Evolutionary conservation across 2,329 filamentous ascomycete species (phyloP).

Genomic region (Rhexocercosporidium sp.): DNA sequence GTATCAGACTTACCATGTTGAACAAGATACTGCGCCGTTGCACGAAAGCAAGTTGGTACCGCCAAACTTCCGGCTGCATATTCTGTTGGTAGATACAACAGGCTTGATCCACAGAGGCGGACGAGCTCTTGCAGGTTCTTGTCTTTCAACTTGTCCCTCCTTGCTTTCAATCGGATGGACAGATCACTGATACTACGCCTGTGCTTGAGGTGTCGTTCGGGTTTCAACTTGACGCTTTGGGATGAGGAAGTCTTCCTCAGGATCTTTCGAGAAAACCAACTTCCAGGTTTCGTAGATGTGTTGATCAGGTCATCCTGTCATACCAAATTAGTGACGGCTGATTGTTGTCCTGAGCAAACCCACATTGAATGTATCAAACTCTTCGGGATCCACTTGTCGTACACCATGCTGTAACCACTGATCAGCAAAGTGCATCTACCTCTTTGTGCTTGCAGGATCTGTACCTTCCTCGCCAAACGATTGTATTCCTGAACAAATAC

Average conservation of each 20-base stretch:
- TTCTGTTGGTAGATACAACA: constrained; percentile 63
- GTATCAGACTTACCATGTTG: constrained; percentile 58
- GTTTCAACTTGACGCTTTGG: constrained; percentile 37
- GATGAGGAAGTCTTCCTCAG: constrained; percentile 45
- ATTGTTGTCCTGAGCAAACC: constrained; percentile 9
- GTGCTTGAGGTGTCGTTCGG: constrained; percentile 45
- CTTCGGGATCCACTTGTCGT: constrained; percentile 34
- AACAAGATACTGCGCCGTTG: constrained; percentile 67
- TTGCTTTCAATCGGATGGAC: constrained; percentile 52
- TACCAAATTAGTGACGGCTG: background rate
- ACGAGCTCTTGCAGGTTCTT: constrained; percentile 64
- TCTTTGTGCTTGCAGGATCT: background rate
- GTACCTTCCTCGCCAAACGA: constrained; percentile 61
- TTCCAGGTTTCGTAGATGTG: constrained; percentile 38
- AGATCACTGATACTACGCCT: constrained; percentile 62
- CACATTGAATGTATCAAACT: constrained; percentile 33
- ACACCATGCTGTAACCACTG: constrained; percentile 55
- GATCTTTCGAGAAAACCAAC: constrained; percentile 47
- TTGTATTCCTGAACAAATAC: constrained; percentile 64
- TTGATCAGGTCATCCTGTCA: constrained; percentile 26
- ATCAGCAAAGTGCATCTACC: constrained; percentile 13
- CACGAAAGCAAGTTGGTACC: constrained; percentile 69
- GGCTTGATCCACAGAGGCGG: constrained; percentile 65
- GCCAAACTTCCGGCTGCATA: constrained; percentile 62
- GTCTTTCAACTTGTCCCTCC: constrained; percentile 52